Percentiles rank a stretch among this genome's conserved stretches.
Evolutionary conservation across 495 filamentous ascomycete genomes (phyloP).

Genomic region (Tuber microsphaerosporum): DNA sequence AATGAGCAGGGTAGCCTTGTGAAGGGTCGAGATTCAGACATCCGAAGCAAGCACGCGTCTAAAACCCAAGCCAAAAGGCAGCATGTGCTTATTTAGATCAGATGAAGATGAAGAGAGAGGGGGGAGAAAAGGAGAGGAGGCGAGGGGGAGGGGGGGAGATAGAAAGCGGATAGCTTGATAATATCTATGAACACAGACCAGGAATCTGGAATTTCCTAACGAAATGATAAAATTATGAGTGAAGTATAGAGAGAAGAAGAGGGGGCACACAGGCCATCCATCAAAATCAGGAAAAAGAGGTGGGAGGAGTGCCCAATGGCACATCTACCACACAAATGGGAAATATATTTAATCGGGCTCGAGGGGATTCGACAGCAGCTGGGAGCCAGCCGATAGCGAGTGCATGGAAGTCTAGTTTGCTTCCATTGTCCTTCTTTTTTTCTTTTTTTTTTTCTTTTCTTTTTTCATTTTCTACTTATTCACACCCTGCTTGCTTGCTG

Average conservation of each 20-base stretch:
- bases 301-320: background rate
- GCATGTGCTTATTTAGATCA: slow-evolving; percentile 22
- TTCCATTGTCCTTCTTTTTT: slow-evolving; percentile 21
- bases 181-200: background rate
- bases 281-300: background rate
- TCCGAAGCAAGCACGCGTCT: slow-evolving; percentile 28
- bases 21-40: slow-evolving; percentile 7
- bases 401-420: slow-evolving; percentile 33
- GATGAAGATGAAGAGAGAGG: background rate
- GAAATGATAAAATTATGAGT: background rate
- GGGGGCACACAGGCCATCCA: slow-evolving; percentile 1
- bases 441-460: slow-evolving; percentile 21
- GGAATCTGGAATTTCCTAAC: background rate
- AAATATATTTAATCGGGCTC: slow-evolving; percentile 2
- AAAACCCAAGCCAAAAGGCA: slow-evolving; percentile 12
- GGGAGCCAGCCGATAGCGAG: slow-evolving; percentile 11
- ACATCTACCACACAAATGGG: background rate
- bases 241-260: background rate
- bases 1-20: background rate
- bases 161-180: slow-evolving; percentile 6
- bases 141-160: background rate
- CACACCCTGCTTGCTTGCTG: slow-evolving; percentile 20
- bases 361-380: background rate
- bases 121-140: slow-evolving; percentile 6
- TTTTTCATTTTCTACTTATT: slow-evolving; percentile 18